A percentile compares a stretch with the other conserved stretches of the same genome.
These are phyloP conservation scores for Dissophora ornata DNA, from an alignment of 192 early-diverging fungal species.

Conservation along the genomic window DNA sequence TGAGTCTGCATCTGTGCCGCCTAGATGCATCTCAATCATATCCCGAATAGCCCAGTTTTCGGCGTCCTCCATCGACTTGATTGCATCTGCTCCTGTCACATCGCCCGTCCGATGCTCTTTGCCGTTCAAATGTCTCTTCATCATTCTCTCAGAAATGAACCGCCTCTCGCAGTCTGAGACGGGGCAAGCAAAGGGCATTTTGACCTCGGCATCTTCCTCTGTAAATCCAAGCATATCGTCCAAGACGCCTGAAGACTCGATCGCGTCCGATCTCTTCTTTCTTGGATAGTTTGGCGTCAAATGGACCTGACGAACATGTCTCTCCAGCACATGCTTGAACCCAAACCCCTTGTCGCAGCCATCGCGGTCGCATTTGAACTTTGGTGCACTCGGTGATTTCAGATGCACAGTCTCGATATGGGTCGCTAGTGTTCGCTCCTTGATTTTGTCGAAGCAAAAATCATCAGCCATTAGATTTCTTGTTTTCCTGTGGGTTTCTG, in stretches of 20 bases:
- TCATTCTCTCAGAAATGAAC: slow-evolving; percentile 12
- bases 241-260: not conserved
- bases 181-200: slow-evolving; percentile 27
- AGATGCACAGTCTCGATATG: slow-evolving; percentile 46
- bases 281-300: not conserved
- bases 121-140: slow-evolving; percentile 29
- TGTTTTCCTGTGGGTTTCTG: not conserved
- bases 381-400: not conserved
- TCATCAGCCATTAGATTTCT: not conserved
- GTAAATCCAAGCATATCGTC: slow-evolving; percentile 31
- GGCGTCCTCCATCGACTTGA: slow-evolving; percentile 40
- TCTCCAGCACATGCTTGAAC: slow-evolving; percentile 36
- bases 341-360: slow-evolving; percentile 48
- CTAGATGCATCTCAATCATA: slow-evolving; percentile 54
- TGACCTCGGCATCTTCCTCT: slow-evolving; percentile 1
- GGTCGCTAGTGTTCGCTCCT: slow-evolving; percentile 33
- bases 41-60: slow-evolving; percentile 55
- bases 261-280: slow-evolving; percentile 28
- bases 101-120: slow-evolving; percentile 2
- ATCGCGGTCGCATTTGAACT: slow-evolving; percentile 45
- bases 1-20: too few relatives aligned
- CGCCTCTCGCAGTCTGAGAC: slow-evolving; percentile 18
- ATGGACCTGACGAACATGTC: slow-evolving; percentile 18
- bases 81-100: not conserved
- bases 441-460: slow-evolving; percentile 1